A percentile compares a stretch with the other conserved stretches of the same genome.
These are phyloP conservation scores for Chiua virens DNA, from an alignment of 768 basidiomycete species.

Conservation along the genomic window DNA sequence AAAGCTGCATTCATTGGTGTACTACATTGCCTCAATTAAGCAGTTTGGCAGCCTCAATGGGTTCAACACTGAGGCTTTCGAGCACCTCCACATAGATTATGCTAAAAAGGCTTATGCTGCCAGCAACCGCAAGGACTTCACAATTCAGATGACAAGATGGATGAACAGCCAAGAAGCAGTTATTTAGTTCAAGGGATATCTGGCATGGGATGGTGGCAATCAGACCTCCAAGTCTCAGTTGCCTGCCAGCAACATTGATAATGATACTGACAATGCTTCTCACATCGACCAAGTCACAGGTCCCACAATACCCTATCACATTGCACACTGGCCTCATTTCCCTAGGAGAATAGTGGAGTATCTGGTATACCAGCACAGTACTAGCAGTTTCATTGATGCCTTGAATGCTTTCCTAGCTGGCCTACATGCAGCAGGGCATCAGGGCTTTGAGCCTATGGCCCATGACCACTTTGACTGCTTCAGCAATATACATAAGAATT, in stretches of 20 bases:
- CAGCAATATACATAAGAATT: too few species aligned
- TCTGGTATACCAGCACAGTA: neutral
- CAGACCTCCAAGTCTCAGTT: too few species aligned
- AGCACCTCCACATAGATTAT: slow-evolving; percentile 40
- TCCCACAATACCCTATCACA: neutral
- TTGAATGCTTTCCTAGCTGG: neutral
- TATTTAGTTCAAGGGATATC: slow-evolving; percentile 22
- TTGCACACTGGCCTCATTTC: neutral
- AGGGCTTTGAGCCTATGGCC: neutral
- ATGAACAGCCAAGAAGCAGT: slow-evolving; percentile 14
- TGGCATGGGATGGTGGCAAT: slow-evolving; percentile 24
- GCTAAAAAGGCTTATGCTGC: slow-evolving; percentile 34
- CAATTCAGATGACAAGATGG: slow-evolving; percentile 8
- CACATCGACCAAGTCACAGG: too few species aligned
- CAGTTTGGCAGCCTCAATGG: slow-evolving; percentile 31
- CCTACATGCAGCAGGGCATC: neutral
- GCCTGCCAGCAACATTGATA: too few species aligned
- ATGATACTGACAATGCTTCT: too few species aligned
- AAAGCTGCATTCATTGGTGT: slow-evolving; percentile 33
- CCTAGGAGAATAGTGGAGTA: too few species aligned
- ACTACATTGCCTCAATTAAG: slow-evolving; percentile 30
- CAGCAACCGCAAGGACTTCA: slow-evolving; percentile 21
- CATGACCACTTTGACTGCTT: neutral
- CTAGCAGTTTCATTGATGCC: neutral
- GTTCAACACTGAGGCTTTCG: slow-evolving; percentile 35